These are phyloP conservation scores for Phytophthora idaei DNA, from an alignment of 352 stramenopile genomes.

Conservation along the genomic window DNA sequence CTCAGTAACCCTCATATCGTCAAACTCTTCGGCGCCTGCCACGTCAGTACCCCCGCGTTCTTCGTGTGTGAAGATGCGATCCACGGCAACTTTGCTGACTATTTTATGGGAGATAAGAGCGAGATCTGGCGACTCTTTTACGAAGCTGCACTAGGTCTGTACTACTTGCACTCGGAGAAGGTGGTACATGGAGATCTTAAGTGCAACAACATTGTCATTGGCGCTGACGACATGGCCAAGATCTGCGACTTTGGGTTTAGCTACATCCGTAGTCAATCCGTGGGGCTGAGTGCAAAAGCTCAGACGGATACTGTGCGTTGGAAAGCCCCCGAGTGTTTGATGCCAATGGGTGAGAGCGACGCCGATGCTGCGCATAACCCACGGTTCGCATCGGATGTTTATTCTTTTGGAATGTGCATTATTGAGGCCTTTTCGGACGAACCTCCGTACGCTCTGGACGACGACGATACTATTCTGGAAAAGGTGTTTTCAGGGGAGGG, in stretches of 20 bases:
- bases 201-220: constrained; percentile 87
- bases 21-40: constrained; percentile 45
- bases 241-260: constrained; percentile 55
- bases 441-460: constrained; percentile 36
- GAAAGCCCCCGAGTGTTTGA: constrained; percentile 51
- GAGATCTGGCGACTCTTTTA: constrained; percentile 38
- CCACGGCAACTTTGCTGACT: constrained; percentile 47
- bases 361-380: constrained; percentile 18
- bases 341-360: constrained; percentile 10
- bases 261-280: constrained; percentile 42
- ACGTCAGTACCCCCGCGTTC: constrained; percentile 38
- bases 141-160: constrained; percentile 52
- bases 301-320: constrained; percentile 46
- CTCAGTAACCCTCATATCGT: constrained; percentile 48
- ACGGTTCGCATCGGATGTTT: constrained; percentile 45
- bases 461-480: constrained; percentile 40
- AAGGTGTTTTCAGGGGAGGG: constrained; percentile 18
- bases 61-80: constrained; percentile 51
- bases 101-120: constrained; percentile 34
- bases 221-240: constrained; percentile 42
- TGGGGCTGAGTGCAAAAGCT: constrained; percentile 33
- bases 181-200: constrained; percentile 90
- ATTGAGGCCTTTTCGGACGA: constrained; percentile 45
- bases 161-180: constrained; percentile 63
- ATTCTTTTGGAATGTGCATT: constrained; percentile 53